phyloP scores from a whole-genome alignment of 2,329 filamentous ascomycete species.

The Ascochyta viciae-villosae region DNA sequence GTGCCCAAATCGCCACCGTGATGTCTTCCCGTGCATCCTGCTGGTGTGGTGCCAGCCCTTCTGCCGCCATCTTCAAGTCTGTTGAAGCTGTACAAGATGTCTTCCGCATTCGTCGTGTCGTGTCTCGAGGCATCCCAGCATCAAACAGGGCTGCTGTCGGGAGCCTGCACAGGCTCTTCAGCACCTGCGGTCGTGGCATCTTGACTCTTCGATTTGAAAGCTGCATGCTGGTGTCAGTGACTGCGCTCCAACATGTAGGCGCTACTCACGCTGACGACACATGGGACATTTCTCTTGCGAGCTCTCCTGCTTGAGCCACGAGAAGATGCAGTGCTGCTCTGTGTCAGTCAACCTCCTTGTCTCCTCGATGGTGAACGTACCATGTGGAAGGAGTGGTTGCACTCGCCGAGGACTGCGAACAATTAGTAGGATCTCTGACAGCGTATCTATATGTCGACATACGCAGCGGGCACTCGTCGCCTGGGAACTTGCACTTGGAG shows the following conservation, averaged over 20 bases:
- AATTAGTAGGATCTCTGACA: constrained; percentile 15
- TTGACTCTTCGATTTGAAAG: constrained; percentile 50
- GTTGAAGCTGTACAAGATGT: not conserved
- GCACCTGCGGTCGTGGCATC: constrained; percentile 33
- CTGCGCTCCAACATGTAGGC: not conserved
- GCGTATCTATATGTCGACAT: constrained; percentile 47
- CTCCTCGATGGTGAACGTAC: constrained; percentile 54
- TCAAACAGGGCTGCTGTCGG: constrained; percentile 30
- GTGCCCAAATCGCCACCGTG: not conserved
- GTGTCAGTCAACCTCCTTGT: constrained; percentile 9
- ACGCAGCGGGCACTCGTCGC: constrained; percentile 94
- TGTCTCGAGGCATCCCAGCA: no score
- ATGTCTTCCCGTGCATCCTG: not conserved
- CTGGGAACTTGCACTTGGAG: constrained; percentile 96
- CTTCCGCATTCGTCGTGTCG: no score
- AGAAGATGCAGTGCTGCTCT: constrained; percentile 85
- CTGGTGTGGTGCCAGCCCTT: not conserved
- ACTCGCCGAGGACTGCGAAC: constrained; percentile 84
- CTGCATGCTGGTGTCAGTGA: constrained; percentile 31
- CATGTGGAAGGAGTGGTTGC: constrained; percentile 98
- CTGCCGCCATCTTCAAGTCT: not conserved
- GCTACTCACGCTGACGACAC: constrained; percentile 84
- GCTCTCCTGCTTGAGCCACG: constrained; percentile 95
- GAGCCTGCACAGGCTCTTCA: constrained; percentile 21
- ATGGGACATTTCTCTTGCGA: constrained; percentile 95